Percentiles rank a stretch among this genome's conserved stretches.
Conservation (phyloP, 306 rosid genomes). For the Calophaca sinica region DNA sequence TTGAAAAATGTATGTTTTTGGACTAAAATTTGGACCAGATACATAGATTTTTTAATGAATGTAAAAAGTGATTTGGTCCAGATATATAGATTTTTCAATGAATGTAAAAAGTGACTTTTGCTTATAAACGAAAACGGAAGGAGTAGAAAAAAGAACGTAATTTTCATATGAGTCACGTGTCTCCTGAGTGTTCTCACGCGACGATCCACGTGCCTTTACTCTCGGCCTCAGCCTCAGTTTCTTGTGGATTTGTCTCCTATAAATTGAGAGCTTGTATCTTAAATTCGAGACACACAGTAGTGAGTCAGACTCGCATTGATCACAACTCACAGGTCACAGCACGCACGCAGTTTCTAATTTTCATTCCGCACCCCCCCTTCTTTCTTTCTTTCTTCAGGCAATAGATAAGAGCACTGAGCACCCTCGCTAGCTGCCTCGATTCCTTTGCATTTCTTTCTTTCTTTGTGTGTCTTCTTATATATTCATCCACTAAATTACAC, state of each 20-base stretch:
- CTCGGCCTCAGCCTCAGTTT: background rate
- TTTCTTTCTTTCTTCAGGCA: background rate
- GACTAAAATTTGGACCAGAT: too few species aligned
- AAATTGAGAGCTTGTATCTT: slow-evolving; percentile 66
- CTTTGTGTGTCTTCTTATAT: background rate
- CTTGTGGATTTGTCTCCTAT: slow-evolving; percentile 53
- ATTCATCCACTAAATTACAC: background rate
- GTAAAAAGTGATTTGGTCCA: too few species aligned
- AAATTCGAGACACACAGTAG: slow-evolving; percentile 49
- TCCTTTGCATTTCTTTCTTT: background rate
- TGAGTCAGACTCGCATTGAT: slow-evolving; percentile 27
- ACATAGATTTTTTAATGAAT: too few species aligned
- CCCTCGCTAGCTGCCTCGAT: background rate
- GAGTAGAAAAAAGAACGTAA: too few species aligned
- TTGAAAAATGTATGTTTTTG: too few species aligned
- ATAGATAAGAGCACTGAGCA: background rate
- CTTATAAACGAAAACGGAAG: too few species aligned
- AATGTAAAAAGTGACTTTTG: too few species aligned
- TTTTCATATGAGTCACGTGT: slow-evolving; percentile 50
- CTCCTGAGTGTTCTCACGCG: slow-evolving; percentile 55
- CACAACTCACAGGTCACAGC: slow-evolving; percentile 1
- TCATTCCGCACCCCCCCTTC: background rate
- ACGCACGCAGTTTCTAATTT: slow-evolving; percentile 4
- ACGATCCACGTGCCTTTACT: slow-evolving; percentile 50
- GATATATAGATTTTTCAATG: too few species aligned